A percentile compares a stretch with the other conserved stretches of the same genome.
Evolutionary conservation across 2,329 filamentous ascomycete genomes (phyloP).

Genomic region (Fusarium protoensiforme): DNA sequence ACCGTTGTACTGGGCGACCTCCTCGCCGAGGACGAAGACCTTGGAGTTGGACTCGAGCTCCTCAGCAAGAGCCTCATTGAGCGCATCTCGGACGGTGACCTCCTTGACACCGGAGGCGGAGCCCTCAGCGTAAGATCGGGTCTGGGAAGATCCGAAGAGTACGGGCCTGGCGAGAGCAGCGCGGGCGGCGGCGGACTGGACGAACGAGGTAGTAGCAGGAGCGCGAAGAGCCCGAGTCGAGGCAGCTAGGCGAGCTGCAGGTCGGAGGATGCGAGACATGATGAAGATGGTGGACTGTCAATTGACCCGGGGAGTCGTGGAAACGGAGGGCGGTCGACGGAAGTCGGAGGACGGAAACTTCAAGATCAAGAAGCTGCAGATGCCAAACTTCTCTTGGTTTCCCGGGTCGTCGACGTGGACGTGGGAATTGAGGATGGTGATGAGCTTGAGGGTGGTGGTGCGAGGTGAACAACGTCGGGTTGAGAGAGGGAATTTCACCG

Average conservation of each 20-base stretch:
- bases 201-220: slow-evolving; percentile 49
- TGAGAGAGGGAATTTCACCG: slow-evolving; percentile 48
- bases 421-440: slow-evolving; percentile 39
- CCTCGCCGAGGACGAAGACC: slow-evolving; percentile 96
- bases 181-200: slow-evolving; percentile 52
- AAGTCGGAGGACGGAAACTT: slow-evolving; percentile 19
- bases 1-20: slow-evolving; percentile 99
- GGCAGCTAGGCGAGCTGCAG: slow-evolving; percentile 60
- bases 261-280: slow-evolving; percentile 65
- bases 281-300: slow-evolving; percentile 38
- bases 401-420: slow-evolving; percentile 41
- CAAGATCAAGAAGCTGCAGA: slow-evolving; percentile 36
- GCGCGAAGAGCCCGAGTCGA: slow-evolving; percentile 53
- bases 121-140: slow-evolving; percentile 66
- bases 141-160: slow-evolving; percentile 56
- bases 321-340: slow-evolving; percentile 20
- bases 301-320: slow-evolving; percentile 37
- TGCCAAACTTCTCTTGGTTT: slow-evolving; percentile 38
- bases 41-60: slow-evolving; percentile 95
- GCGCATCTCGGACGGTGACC: slow-evolving; percentile 94
- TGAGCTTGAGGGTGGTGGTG: slow-evolving; percentile 42
- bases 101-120: slow-evolving; percentile 76
- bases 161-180: slow-evolving; percentile 51
- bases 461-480: slow-evolving; percentile 41
- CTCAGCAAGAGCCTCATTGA: slow-evolving; percentile 98